Percentiles rank a stretch among this genome's conserved stretches.
Conservation (phyloP, 768 basidiomycete species). For the Suillus sp. region DNA sequence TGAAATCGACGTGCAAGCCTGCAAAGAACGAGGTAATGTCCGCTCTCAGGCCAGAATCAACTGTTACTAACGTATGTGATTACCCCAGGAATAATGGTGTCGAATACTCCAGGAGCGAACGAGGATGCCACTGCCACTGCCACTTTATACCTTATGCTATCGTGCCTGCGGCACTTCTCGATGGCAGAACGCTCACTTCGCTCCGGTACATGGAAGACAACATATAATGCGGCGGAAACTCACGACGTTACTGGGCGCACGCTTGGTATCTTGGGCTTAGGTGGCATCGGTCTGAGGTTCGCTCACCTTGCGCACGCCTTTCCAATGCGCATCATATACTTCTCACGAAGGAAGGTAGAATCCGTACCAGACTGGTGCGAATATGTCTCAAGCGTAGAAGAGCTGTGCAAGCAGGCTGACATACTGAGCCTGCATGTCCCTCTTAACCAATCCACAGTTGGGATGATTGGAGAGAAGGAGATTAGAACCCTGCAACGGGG, state of each 20-base stretch:
- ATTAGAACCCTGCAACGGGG: conserved; percentile 74
- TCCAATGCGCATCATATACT: conserved; percentile 85
- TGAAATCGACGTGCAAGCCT: conserved; percentile 72
- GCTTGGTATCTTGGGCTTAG: conserved; percentile 68
- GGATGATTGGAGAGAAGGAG: conserved; percentile 69
- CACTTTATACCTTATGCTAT: conserved; percentile 74
- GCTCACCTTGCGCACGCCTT: conserved; percentile 72
- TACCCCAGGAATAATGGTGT: conserved; percentile 63
- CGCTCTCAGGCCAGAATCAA: not conserved
- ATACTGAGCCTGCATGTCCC: conserved; percentile 85
- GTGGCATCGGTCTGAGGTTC: conserved; percentile 68
- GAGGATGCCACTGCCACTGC: conserved; percentile 87
- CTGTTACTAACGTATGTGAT: conserved; percentile 1
- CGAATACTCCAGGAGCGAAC: conserved; percentile 84
- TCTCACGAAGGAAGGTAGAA: conserved; percentile 37
- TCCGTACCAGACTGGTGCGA: not conserved
- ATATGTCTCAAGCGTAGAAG: conserved; percentile 7
- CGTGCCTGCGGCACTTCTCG: conserved; percentile 70
- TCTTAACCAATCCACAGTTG: conserved; percentile 67
- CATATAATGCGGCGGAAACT: conserved; percentile 44
- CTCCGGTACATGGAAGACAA: conserved; percentile 57
- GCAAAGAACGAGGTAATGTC: conserved; percentile 61
- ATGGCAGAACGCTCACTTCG: conserved; percentile 55
- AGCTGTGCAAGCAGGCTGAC: conserved; percentile 68
- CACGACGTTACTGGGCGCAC: conserved; percentile 68